A percentile compares a stretch with the other conserved stretches of the same genome.
Evolutionary conservation across 2,329 filamentous ascomycete species (phyloP).

Genomic region (Phialophora expanda): DNA sequence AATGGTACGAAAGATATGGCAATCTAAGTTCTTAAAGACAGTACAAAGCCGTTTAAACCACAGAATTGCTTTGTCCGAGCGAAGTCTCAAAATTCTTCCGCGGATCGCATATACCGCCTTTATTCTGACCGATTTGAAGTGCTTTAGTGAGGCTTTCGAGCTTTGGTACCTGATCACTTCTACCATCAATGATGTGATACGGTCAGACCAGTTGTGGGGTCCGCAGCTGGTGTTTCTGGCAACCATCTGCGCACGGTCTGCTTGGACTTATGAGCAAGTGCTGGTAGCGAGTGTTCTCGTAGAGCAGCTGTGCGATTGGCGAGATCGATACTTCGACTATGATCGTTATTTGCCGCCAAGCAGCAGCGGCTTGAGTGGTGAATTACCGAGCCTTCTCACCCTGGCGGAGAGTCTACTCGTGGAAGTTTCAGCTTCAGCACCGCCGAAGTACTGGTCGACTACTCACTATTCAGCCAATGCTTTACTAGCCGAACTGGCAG

Average conservation of each 20-base stretch:
- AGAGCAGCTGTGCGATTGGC: not conserved
- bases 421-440: not conserved
- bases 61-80: not conserved
- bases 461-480: not conserved
- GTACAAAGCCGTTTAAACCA: not conserved
- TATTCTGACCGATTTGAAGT: not conserved
- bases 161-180: not conserved
- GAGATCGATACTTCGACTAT: not conserved
- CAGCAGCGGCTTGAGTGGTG: not conserved
- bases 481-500: not conserved
- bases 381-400: not conserved
- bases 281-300: not conserved
- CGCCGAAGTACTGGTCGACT: not conserved
- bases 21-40: not conserved
- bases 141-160: not conserved
- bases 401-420: not conserved
- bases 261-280: not conserved
- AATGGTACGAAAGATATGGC: not conserved
- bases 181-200: not conserved
- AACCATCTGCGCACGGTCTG: not conserved
- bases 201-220: not conserved
- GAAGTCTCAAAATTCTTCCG: not conserved
- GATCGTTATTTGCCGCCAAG: not conserved
- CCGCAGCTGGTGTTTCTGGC: conserved; percentile 1
- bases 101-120: not conserved